phyloP scores from a whole-genome alignment of 768 basidiomycete genomes.

The Lanmaoa rubissima region DNA sequence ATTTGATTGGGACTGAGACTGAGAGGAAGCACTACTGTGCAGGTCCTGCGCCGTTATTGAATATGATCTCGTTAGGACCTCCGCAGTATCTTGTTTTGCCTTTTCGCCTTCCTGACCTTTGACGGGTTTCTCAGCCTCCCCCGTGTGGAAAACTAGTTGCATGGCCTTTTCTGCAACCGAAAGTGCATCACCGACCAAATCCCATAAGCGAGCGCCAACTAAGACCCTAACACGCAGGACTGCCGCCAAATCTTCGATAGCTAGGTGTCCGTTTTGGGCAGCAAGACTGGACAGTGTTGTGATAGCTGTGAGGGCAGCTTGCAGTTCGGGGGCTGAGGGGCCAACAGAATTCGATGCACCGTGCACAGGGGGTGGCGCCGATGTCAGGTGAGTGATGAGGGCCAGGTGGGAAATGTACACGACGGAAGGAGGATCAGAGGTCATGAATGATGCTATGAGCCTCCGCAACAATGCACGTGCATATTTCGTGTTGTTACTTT shows the following conservation, averaged over 20 bases:
- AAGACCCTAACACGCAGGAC: slow-evolving; percentile 59
- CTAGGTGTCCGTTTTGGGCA: slow-evolving; percentile 34
- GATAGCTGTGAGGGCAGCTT: slow-evolving; percentile 34
- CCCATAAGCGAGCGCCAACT: slow-evolving; percentile 54
- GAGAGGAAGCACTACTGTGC: slow-evolving; percentile 21
- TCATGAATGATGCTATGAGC: slow-evolving; percentile 44
- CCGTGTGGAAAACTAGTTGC: slow-evolving; percentile 34
- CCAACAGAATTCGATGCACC: background rate
- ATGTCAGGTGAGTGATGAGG: slow-evolving; percentile 46
- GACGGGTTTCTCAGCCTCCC: slow-evolving; percentile 3
- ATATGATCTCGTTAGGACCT: slow-evolving; percentile 27
- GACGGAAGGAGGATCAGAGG: slow-evolving; percentile 50
- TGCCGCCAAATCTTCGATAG: slow-evolving; percentile 48
- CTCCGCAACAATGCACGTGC: slow-evolving; percentile 59
- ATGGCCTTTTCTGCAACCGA: slow-evolving; percentile 49
- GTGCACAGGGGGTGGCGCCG: slow-evolving; percentile 8
- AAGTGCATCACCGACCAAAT: slow-evolving; percentile 48
- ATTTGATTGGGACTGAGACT: slow-evolving; percentile 21
- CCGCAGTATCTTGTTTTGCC: slow-evolving; percentile 10
- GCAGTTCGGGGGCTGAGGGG: slow-evolving; percentile 20
- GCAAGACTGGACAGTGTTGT: slow-evolving; percentile 35
- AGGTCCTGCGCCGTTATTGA: slow-evolving; percentile 32
- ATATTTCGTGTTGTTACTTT: slow-evolving; percentile 50
- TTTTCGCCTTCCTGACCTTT: slow-evolving; percentile 3
- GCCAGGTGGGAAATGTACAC: slow-evolving; percentile 57